Conservation (phyloP, 2,329 filamentous ascomycete genomes). For the Neonectria magnoliae region DNA sequence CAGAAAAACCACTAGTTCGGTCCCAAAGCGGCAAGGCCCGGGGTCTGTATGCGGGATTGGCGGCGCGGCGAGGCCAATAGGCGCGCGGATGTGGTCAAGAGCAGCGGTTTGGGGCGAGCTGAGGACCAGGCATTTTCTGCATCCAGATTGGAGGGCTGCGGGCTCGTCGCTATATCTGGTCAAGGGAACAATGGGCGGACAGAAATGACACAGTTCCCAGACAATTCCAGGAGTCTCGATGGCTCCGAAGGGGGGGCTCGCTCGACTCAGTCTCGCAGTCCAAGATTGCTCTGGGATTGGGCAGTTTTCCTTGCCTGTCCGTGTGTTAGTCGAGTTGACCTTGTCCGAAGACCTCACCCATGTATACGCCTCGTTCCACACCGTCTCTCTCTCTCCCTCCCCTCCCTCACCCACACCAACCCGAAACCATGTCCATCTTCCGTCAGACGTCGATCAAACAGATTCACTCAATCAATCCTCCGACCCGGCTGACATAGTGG, state of each 20-base stretch:
- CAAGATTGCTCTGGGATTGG: not conserved
- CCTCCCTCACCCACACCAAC: not conserved
- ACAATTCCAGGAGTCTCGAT: not conserved
- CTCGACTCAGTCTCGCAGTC: too few species aligned
- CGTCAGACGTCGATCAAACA: constrained; percentile 2
- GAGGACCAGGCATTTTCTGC: constrained; percentile 28
- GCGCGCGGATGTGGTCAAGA: constrained; percentile 38
- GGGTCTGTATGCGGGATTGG: constrained; percentile 31
- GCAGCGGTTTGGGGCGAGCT: constrained; percentile 41
- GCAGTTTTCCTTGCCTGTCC: not conserved
- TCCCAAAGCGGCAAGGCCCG: constrained; percentile 37
- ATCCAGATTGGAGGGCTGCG: constrained; percentile 24
- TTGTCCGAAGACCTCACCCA: not conserved
- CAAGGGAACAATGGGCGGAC: constrained; percentile 23
- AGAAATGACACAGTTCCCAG: not conserved
- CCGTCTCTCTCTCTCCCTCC: not conserved
- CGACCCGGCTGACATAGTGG: not conserved
- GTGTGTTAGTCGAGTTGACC: not conserved
- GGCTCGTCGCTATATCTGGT: constrained; percentile 32
- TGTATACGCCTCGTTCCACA: not conserved
- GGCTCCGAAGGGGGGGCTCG: too few species aligned
- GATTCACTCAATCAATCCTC: constrained; percentile 4
- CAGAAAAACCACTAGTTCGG: constrained; percentile 38
- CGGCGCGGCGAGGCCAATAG: constrained; percentile 40
- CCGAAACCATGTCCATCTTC: constrained; percentile 28